A percentile compares a stretch with the other conserved stretches of the same genome.
Conservation (phyloP, 306 rosid genomes). For the Fragaria iinumae region DNA sequence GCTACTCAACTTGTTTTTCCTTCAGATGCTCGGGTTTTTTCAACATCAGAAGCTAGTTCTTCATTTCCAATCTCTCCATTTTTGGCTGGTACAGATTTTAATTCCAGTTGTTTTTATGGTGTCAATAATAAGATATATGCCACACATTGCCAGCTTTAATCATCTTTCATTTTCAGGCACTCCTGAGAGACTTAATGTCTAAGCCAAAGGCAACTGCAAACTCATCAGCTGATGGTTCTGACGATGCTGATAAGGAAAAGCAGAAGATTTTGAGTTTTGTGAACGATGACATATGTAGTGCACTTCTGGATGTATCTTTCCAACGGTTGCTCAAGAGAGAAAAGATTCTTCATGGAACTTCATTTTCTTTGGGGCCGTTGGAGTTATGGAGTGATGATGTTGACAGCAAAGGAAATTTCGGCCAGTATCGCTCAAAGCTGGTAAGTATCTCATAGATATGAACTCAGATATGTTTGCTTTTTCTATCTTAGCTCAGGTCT, state of each 20-base stretch:
- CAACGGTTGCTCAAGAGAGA: conserved; percentile 85
- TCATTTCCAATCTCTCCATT: conserved; percentile 80
- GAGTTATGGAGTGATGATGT: conserved; percentile 94
- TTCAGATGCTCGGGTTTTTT: conserved; percentile 91
- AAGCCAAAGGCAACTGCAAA: conserved; percentile 59
- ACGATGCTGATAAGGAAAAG: conserved; percentile 54
- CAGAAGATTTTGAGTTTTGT: conserved; percentile 52
- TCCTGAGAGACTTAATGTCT: conserved; percentile 80
- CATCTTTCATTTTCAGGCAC: conserved; percentile 41
- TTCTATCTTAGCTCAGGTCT: neutral
- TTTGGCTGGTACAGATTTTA: conserved; percentile 82
- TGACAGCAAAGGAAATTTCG: conserved; percentile 82
- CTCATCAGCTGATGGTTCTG: conserved; percentile 53
- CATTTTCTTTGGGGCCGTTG: conserved; percentile 55
- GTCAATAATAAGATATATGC: conserved; percentile 16
- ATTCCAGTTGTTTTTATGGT: conserved; percentile 9
- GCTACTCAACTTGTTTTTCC: neutral
- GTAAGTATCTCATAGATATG: conserved; percentile 39
- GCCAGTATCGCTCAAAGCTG: conserved; percentile 90
- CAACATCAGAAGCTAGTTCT: conserved; percentile 72
- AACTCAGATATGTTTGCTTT: conserved; percentile 19
- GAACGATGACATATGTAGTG: conserved; percentile 61
- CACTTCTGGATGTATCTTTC: conserved; percentile 75
- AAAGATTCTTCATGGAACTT: conserved; percentile 57
- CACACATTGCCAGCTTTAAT: conserved; percentile 24